Evolutionary conservation across 2,329 filamentous ascomycete species (phyloP).

Genomic region (Ceratocystis diversiconidia): DNA sequence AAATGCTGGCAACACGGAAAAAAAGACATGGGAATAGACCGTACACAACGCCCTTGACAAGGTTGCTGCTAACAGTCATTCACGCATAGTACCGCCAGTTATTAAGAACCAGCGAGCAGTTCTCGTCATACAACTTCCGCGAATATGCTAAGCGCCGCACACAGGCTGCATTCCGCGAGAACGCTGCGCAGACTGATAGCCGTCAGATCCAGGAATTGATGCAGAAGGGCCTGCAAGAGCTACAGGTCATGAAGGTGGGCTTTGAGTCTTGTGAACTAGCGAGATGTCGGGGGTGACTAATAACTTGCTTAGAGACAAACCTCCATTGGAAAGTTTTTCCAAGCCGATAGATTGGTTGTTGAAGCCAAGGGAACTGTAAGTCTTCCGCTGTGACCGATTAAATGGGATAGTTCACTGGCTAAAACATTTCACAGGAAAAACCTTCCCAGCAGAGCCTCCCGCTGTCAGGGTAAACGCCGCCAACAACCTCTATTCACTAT

Average conservation of each 20-base stretch:
- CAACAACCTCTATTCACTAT: neutral
- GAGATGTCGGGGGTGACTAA: neutral
- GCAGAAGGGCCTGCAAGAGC: constrained; percentile 71
- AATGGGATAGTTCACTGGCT: neutral
- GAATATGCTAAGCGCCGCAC: constrained; percentile 90
- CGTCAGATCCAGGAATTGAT: constrained; percentile 74
- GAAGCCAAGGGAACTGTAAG: constrained; percentile 33
- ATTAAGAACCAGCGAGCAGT: constrained; percentile 71
- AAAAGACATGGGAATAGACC: neutral
- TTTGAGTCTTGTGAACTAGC: neutral
- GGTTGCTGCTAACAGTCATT: neutral
- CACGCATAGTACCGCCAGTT: constrained; percentile 69
- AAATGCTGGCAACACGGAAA: no score
- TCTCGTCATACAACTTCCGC: constrained; percentile 92
- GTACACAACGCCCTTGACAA: neutral
- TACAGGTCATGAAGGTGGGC: constrained; percentile 78
- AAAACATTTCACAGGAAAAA: constrained; percentile 13
- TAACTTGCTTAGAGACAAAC: constrained; percentile 67
- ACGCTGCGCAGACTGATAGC: constrained; percentile 57
- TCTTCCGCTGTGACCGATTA: neutral
- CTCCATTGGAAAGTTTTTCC: constrained; percentile 85
- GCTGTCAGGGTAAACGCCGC: neutral
- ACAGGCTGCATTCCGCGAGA: constrained; percentile 76
- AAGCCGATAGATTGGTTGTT: constrained; percentile 79
- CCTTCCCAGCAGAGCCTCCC: constrained; percentile 10